Evolutionary conservation across 768 basidiomycete species (phyloP).

Genomic region (Amanita pallidorosea): DNA sequence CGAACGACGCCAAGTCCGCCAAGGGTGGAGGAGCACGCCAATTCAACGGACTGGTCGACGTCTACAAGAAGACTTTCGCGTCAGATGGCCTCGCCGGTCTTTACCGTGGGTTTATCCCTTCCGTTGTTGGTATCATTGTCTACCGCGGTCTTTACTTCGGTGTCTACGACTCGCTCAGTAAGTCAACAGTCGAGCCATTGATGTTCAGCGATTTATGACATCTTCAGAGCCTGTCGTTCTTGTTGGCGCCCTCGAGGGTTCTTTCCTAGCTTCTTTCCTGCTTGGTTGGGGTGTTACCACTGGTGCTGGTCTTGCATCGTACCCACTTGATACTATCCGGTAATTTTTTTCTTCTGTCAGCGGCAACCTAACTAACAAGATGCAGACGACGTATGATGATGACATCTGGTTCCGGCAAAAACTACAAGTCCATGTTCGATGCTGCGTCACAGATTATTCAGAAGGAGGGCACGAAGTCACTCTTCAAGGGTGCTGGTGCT

Average conservation of each 20-base stretch:
- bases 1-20: slow-evolving; percentile 93
- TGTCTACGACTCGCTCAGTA: slow-evolving; percentile 90
- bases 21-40: slow-evolving; percentile 89
- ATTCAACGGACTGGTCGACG: slow-evolving; percentile 97
- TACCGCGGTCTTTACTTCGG: slow-evolving; percentile 99
- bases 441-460: slow-evolving; percentile 89
- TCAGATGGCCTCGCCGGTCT: slow-evolving; percentile 98
- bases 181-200: slow-evolving; percentile 19
- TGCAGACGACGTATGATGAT: slow-evolving; percentile 99
- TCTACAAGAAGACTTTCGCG: slow-evolving; percentile 95
- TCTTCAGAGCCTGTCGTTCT: slow-evolving; percentile 87
- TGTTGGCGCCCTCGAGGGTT: slow-evolving; percentile 89
- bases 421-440: slow-evolving; percentile 99
- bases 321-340: slow-evolving; percentile 89
- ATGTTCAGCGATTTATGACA: slow-evolving; percentile 7
- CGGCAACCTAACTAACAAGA: slow-evolving; percentile 9
- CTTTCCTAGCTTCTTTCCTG: slow-evolving; percentile 92
- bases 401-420: slow-evolving; percentile 90
- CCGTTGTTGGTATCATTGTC: slow-evolving; percentile 98
- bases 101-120: slow-evolving; percentile 99
- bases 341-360: slow-evolving; percentile 20
- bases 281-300: slow-evolving; percentile 99
- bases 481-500: slow-evolving; percentile 99
- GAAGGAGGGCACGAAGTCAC: slow-evolving; percentile 91
- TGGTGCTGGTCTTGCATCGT: slow-evolving; percentile 98